Evolutionary conservation across 441 rosid genomes (phyloP).

Genomic region (Populus hybrid): DNA sequence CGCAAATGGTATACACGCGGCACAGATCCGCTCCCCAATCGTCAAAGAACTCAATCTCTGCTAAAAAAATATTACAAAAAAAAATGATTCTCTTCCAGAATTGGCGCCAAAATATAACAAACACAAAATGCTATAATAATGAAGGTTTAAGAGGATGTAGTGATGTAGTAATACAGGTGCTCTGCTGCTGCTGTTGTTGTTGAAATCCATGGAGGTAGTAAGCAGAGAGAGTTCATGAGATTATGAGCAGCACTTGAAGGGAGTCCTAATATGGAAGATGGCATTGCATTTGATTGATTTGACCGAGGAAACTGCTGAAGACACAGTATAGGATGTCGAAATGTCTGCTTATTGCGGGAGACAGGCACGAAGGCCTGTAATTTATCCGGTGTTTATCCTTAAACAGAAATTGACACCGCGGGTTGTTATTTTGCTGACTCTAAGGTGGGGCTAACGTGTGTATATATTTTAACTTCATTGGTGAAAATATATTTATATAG

Average conservation of each 20-base stretch:
- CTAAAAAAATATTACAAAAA: neutral
- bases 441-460: too few relatives aligned
- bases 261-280: neutral
- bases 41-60: slow-evolving; percentile 60
- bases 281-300: neutral
- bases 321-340: neutral
- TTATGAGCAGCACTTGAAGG: neutral
- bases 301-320: neutral
- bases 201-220: neutral
- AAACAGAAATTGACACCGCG: too few relatives aligned
- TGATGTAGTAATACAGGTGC: neutral
- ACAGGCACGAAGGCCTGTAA: too few relatives aligned
- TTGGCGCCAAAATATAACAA: too few relatives aligned
- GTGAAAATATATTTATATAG: too few relatives aligned
- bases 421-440: too few relatives aligned
- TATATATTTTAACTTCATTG: too few relatives aligned
- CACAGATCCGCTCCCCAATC: slow-evolving; percentile 62
- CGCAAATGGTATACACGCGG: slow-evolving; percentile 50
- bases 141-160: neutral
- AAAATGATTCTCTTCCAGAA: neutral
- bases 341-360: neutral
- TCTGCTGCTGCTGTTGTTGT: neutral
- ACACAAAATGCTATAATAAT: neutral
- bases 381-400: neutral
- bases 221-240: neutral